Base-by-base conservation (phyloP, 148 eudicot species). In the Simmondsia chinensis region DNA sequence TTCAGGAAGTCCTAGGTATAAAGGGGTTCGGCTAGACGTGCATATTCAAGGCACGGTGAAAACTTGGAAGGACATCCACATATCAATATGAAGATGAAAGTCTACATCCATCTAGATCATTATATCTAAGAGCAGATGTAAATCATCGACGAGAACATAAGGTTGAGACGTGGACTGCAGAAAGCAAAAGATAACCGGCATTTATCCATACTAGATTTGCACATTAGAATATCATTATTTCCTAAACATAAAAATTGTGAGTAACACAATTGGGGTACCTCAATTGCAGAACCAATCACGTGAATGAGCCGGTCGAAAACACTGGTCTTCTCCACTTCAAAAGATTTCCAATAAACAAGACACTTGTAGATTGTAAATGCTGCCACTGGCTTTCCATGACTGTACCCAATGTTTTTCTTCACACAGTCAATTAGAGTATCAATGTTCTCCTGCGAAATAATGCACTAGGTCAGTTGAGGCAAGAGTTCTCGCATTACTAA, bases 281-380 rank as follows among this genome's bases (percentile, higher is more conserved):
- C 94, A 57, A 91, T 79, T 44, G 99, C 89, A 33, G 95, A 79
- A 57, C 95, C 95, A 50, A 86, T 72, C 89, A 86, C 86, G 73
- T 86, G 94, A 63, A 91, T 77, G 39, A 91, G 86, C 51, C 95
- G 88, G 65, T 91, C 99, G 73, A 85, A 91, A 54, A 86, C 95
- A 33, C 95, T 91, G 46, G 99, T 91, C 52, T 76, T 73, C 63
- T 91, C 99, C 3, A 95, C 94, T 81, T 91, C 99, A 74, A 91
- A 91, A 44, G 95, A 91, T 72, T 86, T 91, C 99, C 99, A 91
- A 34, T 86, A 86, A 44, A 86, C 64, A 54, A 91, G 95, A 50
- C 95, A 91, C 66, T 86, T 91, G 63, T 82, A 91, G 27, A 86
- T 91, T 20, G 95, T 85, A 64, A 70, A 82, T 32, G 99, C 99